Percentiles rank a stretch among this genome's conserved stretches.
phyloP scores from a whole-genome alignment of 495 filamentous ascomycete genomes.

The Glarea lozoyensis region DNA sequence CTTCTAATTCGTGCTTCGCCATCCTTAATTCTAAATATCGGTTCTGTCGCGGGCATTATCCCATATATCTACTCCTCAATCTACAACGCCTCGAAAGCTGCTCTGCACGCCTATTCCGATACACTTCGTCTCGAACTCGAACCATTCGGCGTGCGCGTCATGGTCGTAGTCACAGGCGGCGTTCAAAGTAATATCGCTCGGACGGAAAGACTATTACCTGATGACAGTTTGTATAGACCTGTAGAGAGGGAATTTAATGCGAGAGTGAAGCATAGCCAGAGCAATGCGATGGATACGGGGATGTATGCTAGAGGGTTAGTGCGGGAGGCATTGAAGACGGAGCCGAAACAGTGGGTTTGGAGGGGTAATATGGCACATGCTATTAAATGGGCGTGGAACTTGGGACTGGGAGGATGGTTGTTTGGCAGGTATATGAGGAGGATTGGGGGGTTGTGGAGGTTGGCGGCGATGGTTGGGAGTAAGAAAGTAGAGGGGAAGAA shows the following conservation, averaged over 20 bases:
- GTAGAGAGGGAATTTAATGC: slow-evolving; percentile 41
- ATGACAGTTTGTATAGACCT: slow-evolving; percentile 41
- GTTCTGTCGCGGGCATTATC: slow-evolving; percentile 33
- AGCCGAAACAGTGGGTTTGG: slow-evolving; percentile 49
- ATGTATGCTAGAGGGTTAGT: slow-evolving; percentile 52
- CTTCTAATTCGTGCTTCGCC: slow-evolving; percentile 32
- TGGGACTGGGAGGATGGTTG: slow-evolving; percentile 29
- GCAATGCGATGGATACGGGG: slow-evolving; percentile 40
- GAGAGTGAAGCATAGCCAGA: slow-evolving; percentile 47
- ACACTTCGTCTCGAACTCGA: slow-evolving; percentile 18
- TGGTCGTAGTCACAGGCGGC: slow-evolving; percentile 52
- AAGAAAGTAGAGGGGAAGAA: slow-evolving; percentile 2
- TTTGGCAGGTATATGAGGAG: slow-evolving; percentile 32
- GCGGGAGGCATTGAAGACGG: slow-evolving; percentile 36
- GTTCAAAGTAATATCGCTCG: slow-evolving; percentile 51
- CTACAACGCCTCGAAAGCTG: slow-evolving; percentile 16
- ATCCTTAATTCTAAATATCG: slow-evolving; percentile 38
- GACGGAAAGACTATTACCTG: slow-evolving; percentile 35
- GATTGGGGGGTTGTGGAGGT: slow-evolving; percentile 38
- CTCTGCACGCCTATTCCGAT: slow-evolving; percentile 14
- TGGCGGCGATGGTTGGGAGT: slow-evolving; percentile 20
- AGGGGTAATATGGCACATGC: slow-evolving; percentile 34
- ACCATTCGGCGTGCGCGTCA: slow-evolving; percentile 37
- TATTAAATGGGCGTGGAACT: slow-evolving; percentile 38
- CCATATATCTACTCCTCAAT: slow-evolving; percentile 13